phyloP scores from a whole-genome alignment of 306 rosid species.

The Cucumis melo region DNA sequence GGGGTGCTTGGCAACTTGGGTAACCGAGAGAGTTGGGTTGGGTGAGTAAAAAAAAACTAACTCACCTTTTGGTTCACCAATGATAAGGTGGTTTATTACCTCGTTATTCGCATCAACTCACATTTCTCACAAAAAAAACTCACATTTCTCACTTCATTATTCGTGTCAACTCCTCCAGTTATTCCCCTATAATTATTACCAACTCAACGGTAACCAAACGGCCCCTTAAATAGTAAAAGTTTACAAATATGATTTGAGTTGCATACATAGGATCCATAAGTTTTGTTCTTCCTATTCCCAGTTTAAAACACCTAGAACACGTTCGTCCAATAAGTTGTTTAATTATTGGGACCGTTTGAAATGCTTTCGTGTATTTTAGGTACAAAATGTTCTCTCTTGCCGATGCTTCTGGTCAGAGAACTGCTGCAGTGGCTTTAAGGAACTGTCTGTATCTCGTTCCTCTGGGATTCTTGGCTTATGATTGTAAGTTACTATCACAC shows the following conservation, averaged over 20 bases:
- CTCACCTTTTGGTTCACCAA: no score
- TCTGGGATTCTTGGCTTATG: conserved; percentile 84
- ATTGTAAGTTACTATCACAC: conserved; percentile 56
- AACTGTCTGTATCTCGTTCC: conserved; percentile 80
- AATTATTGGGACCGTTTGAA: background rate
- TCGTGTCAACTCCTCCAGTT: no score
- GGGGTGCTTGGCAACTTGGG: no score
- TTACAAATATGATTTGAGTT: background rate
- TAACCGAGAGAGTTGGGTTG: no score
- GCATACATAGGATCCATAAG: background rate
- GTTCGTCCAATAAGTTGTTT: background rate
- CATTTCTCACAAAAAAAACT: no score
- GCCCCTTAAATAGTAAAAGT: background rate
- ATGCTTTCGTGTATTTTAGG: conserved; percentile 31
- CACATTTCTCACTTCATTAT: no score
- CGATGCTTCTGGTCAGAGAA: conserved; percentile 71
- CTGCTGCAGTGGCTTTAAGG: conserved; percentile 77
- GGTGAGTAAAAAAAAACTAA: no score
- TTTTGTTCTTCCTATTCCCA: background rate
- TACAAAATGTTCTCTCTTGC: conserved; percentile 84
- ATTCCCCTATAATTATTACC: no score
- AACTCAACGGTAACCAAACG: no score
- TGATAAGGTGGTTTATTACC: no score
- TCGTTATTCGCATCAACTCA: no score
- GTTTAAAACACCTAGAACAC: background rate